Conservation (phyloP, 176 grass and related monocot species). For the Panicum miliaceum region DNA sequence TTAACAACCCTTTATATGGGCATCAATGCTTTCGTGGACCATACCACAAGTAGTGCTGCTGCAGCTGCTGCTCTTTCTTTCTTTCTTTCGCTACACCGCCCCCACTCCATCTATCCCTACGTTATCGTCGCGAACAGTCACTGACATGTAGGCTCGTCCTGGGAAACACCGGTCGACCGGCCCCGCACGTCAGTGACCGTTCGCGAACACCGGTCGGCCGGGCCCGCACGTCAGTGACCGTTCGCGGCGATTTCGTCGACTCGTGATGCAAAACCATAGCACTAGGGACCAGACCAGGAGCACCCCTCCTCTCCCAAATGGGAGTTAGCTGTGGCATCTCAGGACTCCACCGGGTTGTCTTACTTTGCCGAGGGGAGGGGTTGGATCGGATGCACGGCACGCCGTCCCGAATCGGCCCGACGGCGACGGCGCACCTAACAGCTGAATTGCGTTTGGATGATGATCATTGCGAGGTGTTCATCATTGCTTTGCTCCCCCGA, state of each 20-base stretch:
- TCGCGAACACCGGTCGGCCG: too few species aligned
- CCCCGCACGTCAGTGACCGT: not conserved
- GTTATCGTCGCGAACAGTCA: not conserved
- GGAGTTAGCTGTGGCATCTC: constrained; percentile 46
- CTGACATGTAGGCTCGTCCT: not conserved
- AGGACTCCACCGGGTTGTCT: constrained; percentile 49
- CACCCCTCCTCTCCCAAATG: not conserved
- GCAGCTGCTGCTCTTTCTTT: not conserved
- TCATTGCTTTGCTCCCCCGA: constrained; percentile 17
- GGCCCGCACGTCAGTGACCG: too few species aligned
- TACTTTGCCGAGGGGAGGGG: not conserved
- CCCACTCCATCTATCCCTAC: rapidly evolving
- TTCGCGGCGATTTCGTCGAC: not conserved
- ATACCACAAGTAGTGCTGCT: not conserved
- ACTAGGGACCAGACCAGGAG: too few species aligned
- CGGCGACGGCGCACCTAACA: constrained; percentile 49
- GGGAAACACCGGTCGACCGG: rapidly evolving
- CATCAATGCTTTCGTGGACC: constrained; percentile 42
- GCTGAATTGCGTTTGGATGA: constrained; percentile 8
- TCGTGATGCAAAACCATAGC: not conserved
- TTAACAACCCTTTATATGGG: constrained; percentile 21
- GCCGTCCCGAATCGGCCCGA: constrained; percentile 48
- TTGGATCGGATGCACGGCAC: constrained; percentile 27
- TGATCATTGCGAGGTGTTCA: constrained; percentile 40
- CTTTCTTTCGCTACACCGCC: not conserved